Evolutionary conservation across 306 rosid genomes (phyloP).

Genomic region (Vicia villosa): DNA sequence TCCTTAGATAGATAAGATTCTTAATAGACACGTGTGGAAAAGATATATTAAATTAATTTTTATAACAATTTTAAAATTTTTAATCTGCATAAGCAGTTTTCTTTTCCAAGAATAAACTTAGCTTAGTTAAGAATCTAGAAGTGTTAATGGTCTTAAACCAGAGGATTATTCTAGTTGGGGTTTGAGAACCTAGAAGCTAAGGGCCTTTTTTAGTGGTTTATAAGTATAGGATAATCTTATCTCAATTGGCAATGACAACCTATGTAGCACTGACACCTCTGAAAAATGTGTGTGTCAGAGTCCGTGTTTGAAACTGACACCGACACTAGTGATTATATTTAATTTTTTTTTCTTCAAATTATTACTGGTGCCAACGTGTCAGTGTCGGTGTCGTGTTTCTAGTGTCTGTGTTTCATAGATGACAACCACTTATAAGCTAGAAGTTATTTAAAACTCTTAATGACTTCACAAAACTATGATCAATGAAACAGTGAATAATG

Average conservation of each 20-base stretch:
- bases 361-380: too few relatives aligned
- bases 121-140: background rate
- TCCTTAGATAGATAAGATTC: background rate
- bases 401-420: too few relatives aligned
- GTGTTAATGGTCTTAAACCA: background rate
- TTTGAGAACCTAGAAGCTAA: background rate
- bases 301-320: too few relatives aligned
- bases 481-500: conserved; percentile 28
- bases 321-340: too few relatives aligned
- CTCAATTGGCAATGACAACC: background rate
- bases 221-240: background rate
- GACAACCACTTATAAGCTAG: too few relatives aligned
- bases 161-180: background rate
- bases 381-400: too few relatives aligned
- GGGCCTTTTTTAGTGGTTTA: background rate
- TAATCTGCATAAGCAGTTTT: background rate
- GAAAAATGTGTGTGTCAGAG: too few relatives aligned
- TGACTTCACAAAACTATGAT: conserved; percentile 15
- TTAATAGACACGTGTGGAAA: background rate
- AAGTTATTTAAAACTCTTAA: background rate
- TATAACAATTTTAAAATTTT: background rate
- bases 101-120: background rate
- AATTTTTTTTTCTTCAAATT: too few relatives aligned
- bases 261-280: too few relatives aligned
- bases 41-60: background rate